These are phyloP conservation scores for Margaritispora aquatica DNA, from an alignment of 495 filamentous ascomycete genomes.

Conservation along the genomic window DNA sequence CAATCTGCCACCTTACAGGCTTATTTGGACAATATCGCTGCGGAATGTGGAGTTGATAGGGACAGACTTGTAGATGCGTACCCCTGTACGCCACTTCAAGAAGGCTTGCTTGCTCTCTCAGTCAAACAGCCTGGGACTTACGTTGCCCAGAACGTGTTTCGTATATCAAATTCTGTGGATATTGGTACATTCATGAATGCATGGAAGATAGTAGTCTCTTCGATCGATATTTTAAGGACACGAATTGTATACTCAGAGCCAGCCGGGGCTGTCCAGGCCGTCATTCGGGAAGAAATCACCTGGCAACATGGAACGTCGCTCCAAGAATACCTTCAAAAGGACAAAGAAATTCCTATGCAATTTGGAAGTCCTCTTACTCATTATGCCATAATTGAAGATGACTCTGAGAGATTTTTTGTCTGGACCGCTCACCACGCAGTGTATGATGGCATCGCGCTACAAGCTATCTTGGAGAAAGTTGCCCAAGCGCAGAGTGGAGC, in stretches of 20 bases:
- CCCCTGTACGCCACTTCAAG: constrained; percentile 50
- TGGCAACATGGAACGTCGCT: background rate
- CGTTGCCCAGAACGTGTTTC: no score
- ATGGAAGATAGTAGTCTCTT: constrained; percentile 44
- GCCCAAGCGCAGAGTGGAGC: background rate
- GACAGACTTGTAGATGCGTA: constrained; percentile 48
- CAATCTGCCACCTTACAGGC: no score
- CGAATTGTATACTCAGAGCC: constrained; percentile 42
- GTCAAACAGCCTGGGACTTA: constrained; percentile 38
- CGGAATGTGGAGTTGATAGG: background rate
- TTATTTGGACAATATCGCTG: background rate
- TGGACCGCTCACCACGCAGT: constrained; percentile 60
- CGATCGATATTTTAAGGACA: constrained; percentile 48
- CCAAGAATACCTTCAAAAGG: background rate
- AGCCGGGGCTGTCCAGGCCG: constrained; percentile 45
- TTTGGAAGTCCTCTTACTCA: constrained; percentile 17
- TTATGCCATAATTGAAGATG: constrained; percentile 17
- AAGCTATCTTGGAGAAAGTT: background rate
- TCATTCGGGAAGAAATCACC: constrained; percentile 27
- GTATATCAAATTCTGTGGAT: constrained; percentile 23
- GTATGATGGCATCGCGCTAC: constrained; percentile 64
- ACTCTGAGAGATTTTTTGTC: constrained; percentile 34
- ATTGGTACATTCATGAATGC: constrained; percentile 45
- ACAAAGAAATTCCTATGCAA: background rate
- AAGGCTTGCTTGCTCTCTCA: constrained; percentile 45